Conservation (phyloP, 345 rosid species). For the Alliaria petiolata region DNA sequence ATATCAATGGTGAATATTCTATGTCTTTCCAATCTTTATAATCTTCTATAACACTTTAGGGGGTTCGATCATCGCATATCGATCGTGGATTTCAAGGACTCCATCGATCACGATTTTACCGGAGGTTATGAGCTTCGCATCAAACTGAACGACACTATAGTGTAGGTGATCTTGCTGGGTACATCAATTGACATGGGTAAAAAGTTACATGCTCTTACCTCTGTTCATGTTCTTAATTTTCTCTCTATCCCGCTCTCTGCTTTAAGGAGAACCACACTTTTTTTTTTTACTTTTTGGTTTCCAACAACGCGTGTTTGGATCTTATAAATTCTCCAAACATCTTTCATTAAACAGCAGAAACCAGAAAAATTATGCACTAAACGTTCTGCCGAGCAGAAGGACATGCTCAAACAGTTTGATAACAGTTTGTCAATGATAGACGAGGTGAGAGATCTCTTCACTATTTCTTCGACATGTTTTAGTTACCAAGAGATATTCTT, state of each 20-base stretch:
- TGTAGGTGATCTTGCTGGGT: too few relatives aligned
- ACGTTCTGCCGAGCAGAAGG: slow-evolving; percentile 35
- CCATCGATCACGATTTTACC: too few relatives aligned
- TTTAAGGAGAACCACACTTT: slow-evolving; percentile 8
- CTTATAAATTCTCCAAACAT: slow-evolving; percentile 42
- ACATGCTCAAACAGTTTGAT: slow-evolving; percentile 49
- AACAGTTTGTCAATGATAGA: slow-evolving; percentile 46
- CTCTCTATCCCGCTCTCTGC: background rate
- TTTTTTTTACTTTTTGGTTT: slow-evolving; percentile 4
- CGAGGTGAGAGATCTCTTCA: slow-evolving; percentile 39
- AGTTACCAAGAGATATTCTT: background rate
- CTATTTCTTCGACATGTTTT: background rate
- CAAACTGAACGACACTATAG: too few relatives aligned
- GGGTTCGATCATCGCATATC: too few relatives aligned
- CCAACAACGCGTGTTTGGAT: slow-evolving; percentile 58
- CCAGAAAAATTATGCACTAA: slow-evolving; percentile 16
- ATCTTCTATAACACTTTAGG: too few relatives aligned
- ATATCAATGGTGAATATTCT: too few relatives aligned
- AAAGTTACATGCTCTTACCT: too few relatives aligned
- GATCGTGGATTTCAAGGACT: too few relatives aligned
- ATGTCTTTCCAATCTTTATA: too few relatives aligned
- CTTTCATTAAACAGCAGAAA: slow-evolving; percentile 29
- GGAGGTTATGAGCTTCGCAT: too few relatives aligned
- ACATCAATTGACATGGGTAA: too few relatives aligned
- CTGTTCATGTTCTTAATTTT: background rate